These are phyloP conservation scores for Trichophyton rubrum DNA, from an alignment of 2,329 filamentous ascomycete species.

Conservation along the genomic window DNA sequence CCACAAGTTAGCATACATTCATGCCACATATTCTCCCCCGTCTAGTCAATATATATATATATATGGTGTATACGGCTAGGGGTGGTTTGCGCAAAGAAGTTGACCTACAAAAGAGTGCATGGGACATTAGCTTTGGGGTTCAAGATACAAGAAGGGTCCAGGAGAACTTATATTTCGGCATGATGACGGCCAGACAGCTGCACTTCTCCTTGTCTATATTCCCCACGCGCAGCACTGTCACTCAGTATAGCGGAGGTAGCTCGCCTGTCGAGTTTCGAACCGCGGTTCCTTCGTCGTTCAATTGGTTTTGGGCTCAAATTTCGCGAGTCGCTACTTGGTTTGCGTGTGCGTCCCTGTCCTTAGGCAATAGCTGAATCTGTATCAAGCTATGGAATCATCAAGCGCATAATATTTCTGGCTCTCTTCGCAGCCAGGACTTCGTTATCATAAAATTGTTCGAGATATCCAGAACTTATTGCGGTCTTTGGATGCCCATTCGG, in stretches of 20 bases:
- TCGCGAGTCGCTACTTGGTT: no score
- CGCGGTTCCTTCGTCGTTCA: background rate
- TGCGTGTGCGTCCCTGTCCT: no score
- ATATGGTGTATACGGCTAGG: background rate
- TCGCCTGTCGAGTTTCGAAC: background rate
- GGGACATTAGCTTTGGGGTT: constrained; percentile 25
- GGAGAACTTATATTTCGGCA: constrained; percentile 70
- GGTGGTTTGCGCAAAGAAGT: constrained; percentile 8
- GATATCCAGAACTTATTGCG: background rate
- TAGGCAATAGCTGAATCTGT: background rate
- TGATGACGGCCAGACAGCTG: constrained; percentile 24
- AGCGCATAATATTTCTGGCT: background rate
- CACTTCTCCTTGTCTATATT: background rate
- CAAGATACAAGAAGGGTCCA: background rate
- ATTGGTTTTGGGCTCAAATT: background rate
- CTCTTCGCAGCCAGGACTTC: background rate
- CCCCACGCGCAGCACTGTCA: background rate
- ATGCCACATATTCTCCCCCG: background rate
- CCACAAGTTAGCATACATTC: constrained; percentile 1
- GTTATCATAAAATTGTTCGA: background rate
- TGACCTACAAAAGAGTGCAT: constrained; percentile 57
- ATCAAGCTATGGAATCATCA: background rate
- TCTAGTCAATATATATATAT: no score
- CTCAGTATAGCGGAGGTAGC: background rate
- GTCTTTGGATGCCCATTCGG: background rate